A percentile compares a stretch with the other conserved stretches of the same genome.
Evolutionary conservation across 2,329 filamentous ascomycete genomes (phyloP).

Genomic region (Volutella citrinella): DNA sequence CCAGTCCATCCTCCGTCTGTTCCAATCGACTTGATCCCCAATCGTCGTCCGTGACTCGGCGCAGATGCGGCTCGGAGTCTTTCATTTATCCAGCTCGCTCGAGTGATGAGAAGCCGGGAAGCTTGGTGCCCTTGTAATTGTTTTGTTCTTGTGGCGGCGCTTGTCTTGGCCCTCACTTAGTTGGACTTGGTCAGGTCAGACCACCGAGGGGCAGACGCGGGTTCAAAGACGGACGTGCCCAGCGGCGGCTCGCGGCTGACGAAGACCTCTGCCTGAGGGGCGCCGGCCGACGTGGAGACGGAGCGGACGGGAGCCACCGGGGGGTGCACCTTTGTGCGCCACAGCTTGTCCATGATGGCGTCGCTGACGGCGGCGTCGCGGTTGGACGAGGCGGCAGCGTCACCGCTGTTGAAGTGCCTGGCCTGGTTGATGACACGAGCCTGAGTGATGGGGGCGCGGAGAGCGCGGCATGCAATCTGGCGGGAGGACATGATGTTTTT

Average conservation of each 20-base stretch:
- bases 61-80: too few relatives aligned
- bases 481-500: slow-evolving; percentile 21
- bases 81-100: too few relatives aligned
- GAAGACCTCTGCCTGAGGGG: slow-evolving; percentile 4
- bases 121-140: too few relatives aligned
- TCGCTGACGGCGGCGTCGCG: slow-evolving; percentile 17
- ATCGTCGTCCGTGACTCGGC: too few relatives aligned
- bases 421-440: slow-evolving; percentile 12
- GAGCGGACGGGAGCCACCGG: slow-evolving; percentile 6
- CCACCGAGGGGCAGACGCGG: slow-evolving; percentile 19
- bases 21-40: too few relatives aligned
- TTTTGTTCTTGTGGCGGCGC: too few relatives aligned
- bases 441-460: slow-evolving; percentile 10
- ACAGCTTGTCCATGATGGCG: slow-evolving; percentile 22
- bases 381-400: slow-evolving; percentile 9
- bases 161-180: too few relatives aligned
- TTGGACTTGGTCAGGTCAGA: too few relatives aligned
- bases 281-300: slow-evolving; percentile 2
- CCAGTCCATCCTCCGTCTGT: too few relatives aligned
- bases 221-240: slow-evolving; percentile 19
- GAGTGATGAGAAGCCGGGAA: too few relatives aligned
- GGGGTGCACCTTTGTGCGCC: slow-evolving; percentile 8
- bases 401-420: slow-evolving; percentile 16
- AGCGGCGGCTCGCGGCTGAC: slow-evolving; percentile 19
- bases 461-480: slow-evolving; percentile 17